A percentile compares a stretch with the other conserved stretches of the same genome.
phyloP scores from a whole-genome alignment of 2,329 filamentous ascomycete species.

The Dryadomyces sulphureus region DNA sequence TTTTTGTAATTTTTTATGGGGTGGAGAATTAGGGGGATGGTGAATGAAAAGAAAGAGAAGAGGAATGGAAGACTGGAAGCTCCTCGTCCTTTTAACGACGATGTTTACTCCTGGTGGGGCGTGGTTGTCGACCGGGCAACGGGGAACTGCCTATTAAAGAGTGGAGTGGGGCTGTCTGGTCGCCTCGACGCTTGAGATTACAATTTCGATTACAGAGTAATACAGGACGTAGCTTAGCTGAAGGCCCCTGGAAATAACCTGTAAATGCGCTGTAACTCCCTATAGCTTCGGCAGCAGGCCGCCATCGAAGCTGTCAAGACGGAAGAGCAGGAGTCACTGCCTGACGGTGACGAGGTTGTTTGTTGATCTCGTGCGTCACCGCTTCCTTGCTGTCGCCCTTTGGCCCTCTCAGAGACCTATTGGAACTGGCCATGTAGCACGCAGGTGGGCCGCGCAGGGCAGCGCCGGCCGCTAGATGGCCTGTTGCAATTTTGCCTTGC shows the following conservation, averaged over 20 bases:
- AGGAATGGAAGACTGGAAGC: neutral
- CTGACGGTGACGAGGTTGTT: no score
- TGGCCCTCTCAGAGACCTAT: neutral
- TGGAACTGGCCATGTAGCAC: neutral
- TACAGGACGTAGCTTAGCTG: no score
- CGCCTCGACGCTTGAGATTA: no score
- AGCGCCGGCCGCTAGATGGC: neutral
- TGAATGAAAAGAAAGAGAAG: slow-evolving; percentile 8
- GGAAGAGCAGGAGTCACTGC: no score
- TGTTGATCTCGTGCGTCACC: neutral
- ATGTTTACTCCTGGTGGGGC: slow-evolving; percentile 12
- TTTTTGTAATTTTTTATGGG: slow-evolving; percentile 6
- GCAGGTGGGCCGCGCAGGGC: neutral
- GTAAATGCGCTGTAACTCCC: no score
- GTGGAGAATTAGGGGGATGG: slow-evolving; percentile 10
- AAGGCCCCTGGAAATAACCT: no score
- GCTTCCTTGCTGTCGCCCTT: neutral
- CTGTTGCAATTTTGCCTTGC: neutral
- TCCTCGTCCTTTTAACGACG: slow-evolving; percentile 10
- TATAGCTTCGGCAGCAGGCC: no score
- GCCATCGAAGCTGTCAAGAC: no score
- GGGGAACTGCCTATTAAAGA: neutral
- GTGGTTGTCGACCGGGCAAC: slow-evolving; percentile 6
- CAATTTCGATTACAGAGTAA: no score
- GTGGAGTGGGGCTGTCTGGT: slow-evolving; percentile 1